phyloP scores from a whole-genome alignment of 768 basidiomycete species.

The Flagelloscypha sp. region DNA sequence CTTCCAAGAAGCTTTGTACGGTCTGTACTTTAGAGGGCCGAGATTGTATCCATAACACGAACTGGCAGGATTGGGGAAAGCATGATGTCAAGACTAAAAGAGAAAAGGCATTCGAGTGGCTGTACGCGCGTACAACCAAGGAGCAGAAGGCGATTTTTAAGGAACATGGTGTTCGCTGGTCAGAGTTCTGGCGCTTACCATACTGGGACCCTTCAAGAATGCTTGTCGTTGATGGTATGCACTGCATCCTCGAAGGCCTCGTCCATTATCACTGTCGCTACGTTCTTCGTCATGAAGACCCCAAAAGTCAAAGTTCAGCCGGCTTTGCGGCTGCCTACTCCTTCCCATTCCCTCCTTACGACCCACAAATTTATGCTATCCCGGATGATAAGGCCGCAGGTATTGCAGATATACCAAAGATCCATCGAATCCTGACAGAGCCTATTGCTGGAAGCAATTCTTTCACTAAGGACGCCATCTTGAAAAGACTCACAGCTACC shows the following conservation, averaged over 20 bases:
- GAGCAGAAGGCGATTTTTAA: constrained; percentile 7
- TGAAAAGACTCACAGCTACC: no score
- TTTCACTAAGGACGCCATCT: no score
- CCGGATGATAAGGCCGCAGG: no score
- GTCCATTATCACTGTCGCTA: neutral
- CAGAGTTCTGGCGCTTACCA: constrained; percentile 15
- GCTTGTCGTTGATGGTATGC: constrained; percentile 20
- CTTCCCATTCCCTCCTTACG: neutral
- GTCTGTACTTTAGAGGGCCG: constrained; percentile 24
- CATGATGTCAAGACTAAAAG: constrained; percentile 8
- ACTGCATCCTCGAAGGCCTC: constrained; percentile 14
- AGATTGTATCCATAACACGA: constrained; percentile 4
- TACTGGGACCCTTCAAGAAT: constrained; percentile 18
- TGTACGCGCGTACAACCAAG: constrained; percentile 7
- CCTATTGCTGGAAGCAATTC: neutral
- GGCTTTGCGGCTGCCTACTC: neutral
- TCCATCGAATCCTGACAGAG: neutral
- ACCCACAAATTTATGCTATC: no score
- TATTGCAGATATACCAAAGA: neutral
- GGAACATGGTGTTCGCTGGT: constrained; percentile 14
- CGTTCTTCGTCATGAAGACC: constrained; percentile 4
- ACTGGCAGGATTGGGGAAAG: constrained; percentile 13
- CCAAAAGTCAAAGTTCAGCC: neutral
- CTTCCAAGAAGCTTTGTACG: constrained; percentile 21
- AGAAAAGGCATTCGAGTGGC: constrained; percentile 14